Evolutionary conservation across 2,329 filamentous ascomycete species (phyloP).

Genomic region (Reticulascus tulasneorum): DNA sequence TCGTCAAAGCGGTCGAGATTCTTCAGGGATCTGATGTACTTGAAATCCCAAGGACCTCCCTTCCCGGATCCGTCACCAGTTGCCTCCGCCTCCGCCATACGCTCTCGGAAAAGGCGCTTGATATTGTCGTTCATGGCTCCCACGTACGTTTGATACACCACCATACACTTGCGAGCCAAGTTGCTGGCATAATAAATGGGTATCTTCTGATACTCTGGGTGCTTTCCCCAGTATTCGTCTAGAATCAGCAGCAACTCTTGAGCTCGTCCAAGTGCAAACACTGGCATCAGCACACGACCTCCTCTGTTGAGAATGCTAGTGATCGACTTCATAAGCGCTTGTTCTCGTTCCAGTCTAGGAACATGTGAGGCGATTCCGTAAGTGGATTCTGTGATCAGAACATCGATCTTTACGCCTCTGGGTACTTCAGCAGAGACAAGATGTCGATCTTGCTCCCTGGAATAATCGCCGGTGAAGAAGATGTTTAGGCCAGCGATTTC

Average conservation of each 20-base stretch:
- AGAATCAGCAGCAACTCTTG: slow-evolving; percentile 92
- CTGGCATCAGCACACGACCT: slow-evolving; percentile 87
- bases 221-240: slow-evolving; percentile 94
- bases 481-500: slow-evolving; percentile 97
- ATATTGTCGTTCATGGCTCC: slow-evolving; percentile 99
- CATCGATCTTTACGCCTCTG: slow-evolving; percentile 84
- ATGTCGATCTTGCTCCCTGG: slow-evolving; percentile 90
- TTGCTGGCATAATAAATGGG: slow-evolving; percentile 98
- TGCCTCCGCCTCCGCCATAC: slow-evolving; percentile 85
- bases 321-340: slow-evolving; percentile 91
- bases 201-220: slow-evolving; percentile 80
- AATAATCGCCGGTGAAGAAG: slow-evolving; percentile 97
- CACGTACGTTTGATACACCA: slow-evolving; percentile 97
- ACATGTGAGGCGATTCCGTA: slow-evolving; percentile 95
- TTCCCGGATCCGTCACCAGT: slow-evolving; percentile 70
- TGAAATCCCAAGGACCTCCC: slow-evolving; percentile 94
- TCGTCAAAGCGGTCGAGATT: slow-evolving; percentile 95
- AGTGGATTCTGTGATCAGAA: slow-evolving; percentile 95
- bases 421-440: slow-evolving; percentile 91
- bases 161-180: slow-evolving; percentile 93
- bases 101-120: slow-evolving; percentile 87
- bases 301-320: slow-evolving; percentile 88
- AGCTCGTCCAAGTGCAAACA: slow-evolving; percentile 89
- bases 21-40: slow-evolving; percentile 86
- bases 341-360: slow-evolving; percentile 84